A percentile compares a stretch with the other conserved stretches of the same genome.
phyloP scores from a whole-genome alignment of 257 asterid genomes.

The Euphrasia confusa region DNA sequence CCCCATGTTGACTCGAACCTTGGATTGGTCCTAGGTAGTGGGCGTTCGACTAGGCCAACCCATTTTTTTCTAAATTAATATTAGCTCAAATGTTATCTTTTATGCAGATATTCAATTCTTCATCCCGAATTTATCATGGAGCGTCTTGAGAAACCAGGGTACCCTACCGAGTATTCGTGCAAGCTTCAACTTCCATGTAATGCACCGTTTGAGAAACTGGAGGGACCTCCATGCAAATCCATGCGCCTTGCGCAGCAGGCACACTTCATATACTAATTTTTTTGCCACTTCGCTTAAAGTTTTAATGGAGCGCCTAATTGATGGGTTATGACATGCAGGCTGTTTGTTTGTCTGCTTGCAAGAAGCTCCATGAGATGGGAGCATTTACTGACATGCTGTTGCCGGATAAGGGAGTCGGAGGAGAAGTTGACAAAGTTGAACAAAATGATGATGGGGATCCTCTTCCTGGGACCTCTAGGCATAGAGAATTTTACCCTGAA shows the following conservation, averaged over 20 bases:
- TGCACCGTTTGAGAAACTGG: constrained; percentile 94
- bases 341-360: constrained; percentile 98
- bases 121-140: constrained; percentile 94
- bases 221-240: constrained; percentile 91
- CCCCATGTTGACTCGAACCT: too few relatives aligned
- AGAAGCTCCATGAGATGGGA: constrained; percentile 99
- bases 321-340: constrained; percentile 48
- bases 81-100: constrained; percentile 20
- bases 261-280: constrained; percentile 25
- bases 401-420: constrained; percentile 94
- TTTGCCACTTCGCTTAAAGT: constrained; percentile 14
- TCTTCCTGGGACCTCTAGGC: constrained; percentile 96
- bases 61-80: not conserved
- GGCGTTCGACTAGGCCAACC: too few relatives aligned
- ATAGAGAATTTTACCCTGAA: constrained; percentile 98
- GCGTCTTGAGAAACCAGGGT: constrained; percentile 74
- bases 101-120: constrained; percentile 81
- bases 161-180: constrained; percentile 82
- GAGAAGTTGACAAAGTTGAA: constrained; percentile 63
- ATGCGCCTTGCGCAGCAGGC: constrained; percentile 99
- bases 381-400: constrained; percentile 99
- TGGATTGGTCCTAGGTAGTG: too few relatives aligned
- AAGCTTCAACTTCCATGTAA: constrained; percentile 98
- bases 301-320: constrained; percentile 19
- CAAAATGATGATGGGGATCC: constrained; percentile 89